These are phyloP conservation scores for Rhizophora apiculata DNA, from an alignment of 345 rosid genomes.

Conservation along the genomic window DNA sequence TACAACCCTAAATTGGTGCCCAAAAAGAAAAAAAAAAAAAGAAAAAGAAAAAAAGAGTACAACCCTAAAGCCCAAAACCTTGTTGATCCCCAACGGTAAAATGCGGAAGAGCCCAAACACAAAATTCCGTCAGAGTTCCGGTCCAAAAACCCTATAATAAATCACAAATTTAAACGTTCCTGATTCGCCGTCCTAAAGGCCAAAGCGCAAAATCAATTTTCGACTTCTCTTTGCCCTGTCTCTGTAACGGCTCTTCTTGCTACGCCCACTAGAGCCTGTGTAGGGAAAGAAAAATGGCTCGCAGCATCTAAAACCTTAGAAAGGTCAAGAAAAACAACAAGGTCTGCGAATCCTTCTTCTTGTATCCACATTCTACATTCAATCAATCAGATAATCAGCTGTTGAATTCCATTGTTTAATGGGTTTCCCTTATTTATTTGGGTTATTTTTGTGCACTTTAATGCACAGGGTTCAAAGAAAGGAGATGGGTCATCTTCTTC, in stretches of 20 bases:
- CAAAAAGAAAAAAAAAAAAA: too few species aligned
- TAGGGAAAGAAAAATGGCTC: constrained; percentile 47
- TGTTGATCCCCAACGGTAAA: too few species aligned
- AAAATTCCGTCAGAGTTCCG: too few species aligned
- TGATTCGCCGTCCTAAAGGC: background rate
- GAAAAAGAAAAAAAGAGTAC: too few species aligned
- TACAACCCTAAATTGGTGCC: too few species aligned
- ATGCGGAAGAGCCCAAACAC: too few species aligned
- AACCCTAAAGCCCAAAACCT: too few species aligned
- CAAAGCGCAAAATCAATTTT: background rate
- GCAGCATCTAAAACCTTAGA: constrained; percentile 62
- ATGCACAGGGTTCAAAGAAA: constrained; percentile 42
- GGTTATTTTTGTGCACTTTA: background rate
- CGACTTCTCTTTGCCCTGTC: background rate
- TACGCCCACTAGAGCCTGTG: background rate
- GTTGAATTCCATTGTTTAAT: background rate
- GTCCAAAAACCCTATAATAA: too few species aligned
- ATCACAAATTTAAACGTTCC: background rate
- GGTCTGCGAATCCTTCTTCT: constrained; percentile 29
- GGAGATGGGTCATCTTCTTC: constrained; percentile 62
- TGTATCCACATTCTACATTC: background rate
- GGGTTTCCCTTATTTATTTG: background rate
- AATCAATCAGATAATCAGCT: background rate
- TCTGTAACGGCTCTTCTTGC: background rate
- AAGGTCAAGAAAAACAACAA: constrained; percentile 77